Base-by-base conservation (phyloP, 1,284 basidiomycete genomes). In the Phaffia rhodozyma region DNA sequence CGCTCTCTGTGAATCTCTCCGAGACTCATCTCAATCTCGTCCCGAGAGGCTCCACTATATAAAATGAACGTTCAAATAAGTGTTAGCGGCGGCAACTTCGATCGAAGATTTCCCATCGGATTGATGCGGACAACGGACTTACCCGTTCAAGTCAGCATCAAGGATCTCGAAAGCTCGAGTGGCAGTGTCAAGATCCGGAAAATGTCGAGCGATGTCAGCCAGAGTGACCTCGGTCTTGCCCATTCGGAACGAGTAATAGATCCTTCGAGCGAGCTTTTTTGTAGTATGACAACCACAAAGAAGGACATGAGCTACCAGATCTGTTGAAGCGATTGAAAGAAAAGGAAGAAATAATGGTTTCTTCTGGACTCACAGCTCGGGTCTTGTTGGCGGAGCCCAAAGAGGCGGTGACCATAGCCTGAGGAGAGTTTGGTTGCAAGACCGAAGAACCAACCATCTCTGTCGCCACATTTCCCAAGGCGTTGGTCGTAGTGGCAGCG, bases 351-450 rank as follows among this genome's bases (percentile, higher is more conserved):
- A 58, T 50, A 5, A 62, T 30, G 7, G 7, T 43, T n/a, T 43
- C 13, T 43, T 43, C 16, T 25, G 48, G 49, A 75, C 78, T 58
- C 68, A 86, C 85, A 69, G 89, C 78, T 67, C 88, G 84, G 13
- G 86, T 86, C 76, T 91, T 92, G 76, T 88, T 91, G 1, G 85
- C 82, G 4, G 86, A 88, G 64, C 83, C 80, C 20, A 96, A 76
- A 0, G 89, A 87, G 4, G 84, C 84, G 69, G 86, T 84, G 55
- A 93, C 87, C 78, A 88, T 84, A 30, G 86, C 86, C 69, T 83
- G 82, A 0, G 91, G 87, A 1, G 89, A 90, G 73, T 92, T 91
- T 52, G 90, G 90, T 73, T 92, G 89, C 49, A 93, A 75, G 7
- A 91, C 84, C 57, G 85, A 86, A 69, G 86, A 86, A 66, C 74